Base-by-base conservation (phyloP, 192 early-diverging fungal genomes). In the Podila horticola region DNA sequence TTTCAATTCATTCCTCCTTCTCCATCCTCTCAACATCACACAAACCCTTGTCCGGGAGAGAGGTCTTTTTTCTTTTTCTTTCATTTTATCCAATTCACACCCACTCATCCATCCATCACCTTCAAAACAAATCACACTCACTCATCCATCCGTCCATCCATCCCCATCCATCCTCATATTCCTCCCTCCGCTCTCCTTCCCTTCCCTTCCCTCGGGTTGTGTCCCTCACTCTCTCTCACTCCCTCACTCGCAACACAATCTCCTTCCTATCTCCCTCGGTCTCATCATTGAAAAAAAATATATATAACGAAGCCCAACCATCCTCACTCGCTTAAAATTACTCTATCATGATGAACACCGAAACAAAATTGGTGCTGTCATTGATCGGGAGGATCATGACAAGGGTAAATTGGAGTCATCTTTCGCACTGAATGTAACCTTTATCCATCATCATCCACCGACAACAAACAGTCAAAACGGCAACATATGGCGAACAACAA, bases 311-410 rank as follows among this genome's bases (percentile, higher is more conserved):
- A 45, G 8, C 41, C 12, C 41, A 15, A 15, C 41, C 41, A 15
- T 26, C 60, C 50, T 26, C 60, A 45, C 48, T 20, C 49, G 2
- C 24, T 33, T 17, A 20, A 26, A 22, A 15, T 48, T 29, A 24
- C 10, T 33, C 33, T 20, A 62, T 52, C 58, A 79, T 68, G 76
- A 63, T 68, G 30, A 79, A 72, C 45, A 72, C 76, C 19, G 76
- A 79, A 61, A 59, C 69, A 62, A 79, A 79, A 55, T 38, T 79
- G 60, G 66, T 79, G 59, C 24, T 79, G 41, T 79, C 76, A 20
- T 33, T 79, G 52, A 71, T 79, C 50, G 41, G 66, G 57, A 79
- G 76, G 70, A 79, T 79, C 66, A 79, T 79, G 38, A 34, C 69
- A 30, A 72, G 61, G 70, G 76, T 79, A 79, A 64, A 24, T 26